Evolutionary conservation across 345 rosid species (phyloP), one percentile per base, ranked within the genome.

Genomic region (Microthlaspi erraticum): DNA sequence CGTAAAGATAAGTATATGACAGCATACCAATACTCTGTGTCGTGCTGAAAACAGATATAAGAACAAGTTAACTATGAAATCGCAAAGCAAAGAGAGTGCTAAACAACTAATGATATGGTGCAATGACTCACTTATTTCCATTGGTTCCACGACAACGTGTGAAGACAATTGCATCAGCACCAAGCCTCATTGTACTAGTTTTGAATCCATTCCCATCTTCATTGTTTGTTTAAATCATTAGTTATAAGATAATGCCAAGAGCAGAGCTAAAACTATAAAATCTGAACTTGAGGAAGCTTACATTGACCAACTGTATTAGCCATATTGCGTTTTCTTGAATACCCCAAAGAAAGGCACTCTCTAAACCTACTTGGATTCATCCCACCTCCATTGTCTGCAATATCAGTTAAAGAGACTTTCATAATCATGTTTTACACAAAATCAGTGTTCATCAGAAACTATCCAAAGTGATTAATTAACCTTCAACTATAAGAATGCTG

Each of bases 181-280:
- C 93, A 48, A 91, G 88, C 78, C 93, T 89, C 97, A 91, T 91
- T 7, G 90, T 84, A 67, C 96, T 87, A 11, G 96, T 89, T 72
- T 91, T 91, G 56, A 91, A 86, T 12, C 97, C 96, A 79, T 91
- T 91, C 46, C 97, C 96, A 82, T 89, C 93, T 91, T 78, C 36
- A 62, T 31, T 38, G 44, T 64, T 55, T 67, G 29, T 61, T 34
- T 60, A 43, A 11, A 32, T 10, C 2, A 20, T 2, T 1, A 20
- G 23, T 48, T 31, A 13, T 20, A 67, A 32, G 32, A 60, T 41
- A 6, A 7, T 19, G 17, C 29, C 5, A 73, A 29, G 32, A 36
- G 13, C 4, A 55, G 3, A 26, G 39, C 34, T 6, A 38, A 17
- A 17, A 38, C 46, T 44, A 26, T 52, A 20, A 7, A 8, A 7